Conservation (phyloP, 2,329 filamentous ascomycete genomes). For the Colletotrichum sp. region DNA sequence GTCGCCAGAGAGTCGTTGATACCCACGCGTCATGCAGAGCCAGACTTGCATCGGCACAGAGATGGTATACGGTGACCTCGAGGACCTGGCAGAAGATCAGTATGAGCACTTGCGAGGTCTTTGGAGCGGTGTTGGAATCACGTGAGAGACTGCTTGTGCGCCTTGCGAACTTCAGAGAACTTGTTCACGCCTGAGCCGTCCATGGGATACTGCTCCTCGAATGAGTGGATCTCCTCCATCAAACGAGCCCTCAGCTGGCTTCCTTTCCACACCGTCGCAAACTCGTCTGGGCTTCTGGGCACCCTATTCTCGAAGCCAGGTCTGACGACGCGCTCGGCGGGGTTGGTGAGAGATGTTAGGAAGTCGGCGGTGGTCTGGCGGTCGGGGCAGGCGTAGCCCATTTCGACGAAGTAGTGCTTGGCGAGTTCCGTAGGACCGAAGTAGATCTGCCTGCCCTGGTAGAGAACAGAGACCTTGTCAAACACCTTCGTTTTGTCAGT, state of each 20-base stretch:
- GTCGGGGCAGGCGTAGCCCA: constrained; percentile 61
- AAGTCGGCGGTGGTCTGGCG: constrained; percentile 74
- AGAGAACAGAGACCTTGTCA: constrained; percentile 71
- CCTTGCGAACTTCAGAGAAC: background rate
- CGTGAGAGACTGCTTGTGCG: constrained; percentile 54
- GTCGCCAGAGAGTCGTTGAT: constrained; percentile 58
- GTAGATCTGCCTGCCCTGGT: constrained; percentile 70
- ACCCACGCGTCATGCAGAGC: constrained; percentile 63
- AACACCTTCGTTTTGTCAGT: constrained; percentile 61
- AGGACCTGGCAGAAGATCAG: background rate
- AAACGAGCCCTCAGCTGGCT: constrained; percentile 1
- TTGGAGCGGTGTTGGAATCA: constrained; percentile 29
- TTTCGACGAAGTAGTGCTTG: constrained; percentile 29
- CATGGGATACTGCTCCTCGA: constrained; percentile 9
- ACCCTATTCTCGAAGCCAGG: constrained; percentile 38
- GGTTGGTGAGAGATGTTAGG: constrained; percentile 59
- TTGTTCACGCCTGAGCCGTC: background rate
- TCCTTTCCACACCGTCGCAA: constrained; percentile 38
- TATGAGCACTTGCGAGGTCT: too few species aligned
- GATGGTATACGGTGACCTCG: constrained; percentile 60
- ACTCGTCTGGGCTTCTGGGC: constrained; percentile 41
- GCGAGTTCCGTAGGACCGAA: constrained; percentile 26
- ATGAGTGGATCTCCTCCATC: background rate
- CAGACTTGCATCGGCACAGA: constrained; percentile 66
- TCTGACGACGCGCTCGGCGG: constrained; percentile 35